Evolutionary conservation across 148 eudicot species (phyloP).

Genomic region (Amaranthus palmeri): DNA sequence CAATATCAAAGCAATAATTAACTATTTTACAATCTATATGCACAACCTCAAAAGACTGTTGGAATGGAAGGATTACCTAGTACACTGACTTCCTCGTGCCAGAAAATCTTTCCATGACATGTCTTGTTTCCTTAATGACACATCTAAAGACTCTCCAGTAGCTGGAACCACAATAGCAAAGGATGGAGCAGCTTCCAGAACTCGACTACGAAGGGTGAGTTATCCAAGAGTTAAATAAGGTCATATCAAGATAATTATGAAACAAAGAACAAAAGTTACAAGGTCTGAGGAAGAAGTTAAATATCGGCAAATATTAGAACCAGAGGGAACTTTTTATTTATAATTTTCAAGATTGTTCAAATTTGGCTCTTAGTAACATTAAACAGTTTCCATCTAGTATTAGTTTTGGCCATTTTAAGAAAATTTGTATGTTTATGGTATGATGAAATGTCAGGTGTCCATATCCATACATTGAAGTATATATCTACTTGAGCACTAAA

Average conservation of each 20-base stretch:
- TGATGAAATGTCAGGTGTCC: background rate
- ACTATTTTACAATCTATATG: background rate
- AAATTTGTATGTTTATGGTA: background rate
- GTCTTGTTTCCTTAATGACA: conserved; percentile 63
- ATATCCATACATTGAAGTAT: background rate
- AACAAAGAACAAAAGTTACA: background rate
- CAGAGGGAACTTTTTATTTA: background rate
- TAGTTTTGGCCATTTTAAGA: background rate
- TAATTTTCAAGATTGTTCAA: background rate
- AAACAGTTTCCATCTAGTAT: background rate
- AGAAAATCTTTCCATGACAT: conserved; percentile 72
- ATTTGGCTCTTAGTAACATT: background rate
- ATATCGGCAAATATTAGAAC: background rate
- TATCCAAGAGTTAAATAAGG: background rate
- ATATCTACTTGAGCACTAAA: background rate
- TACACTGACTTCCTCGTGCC: conserved; percentile 32
- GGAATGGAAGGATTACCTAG: conserved; percentile 43
- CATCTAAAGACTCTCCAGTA: conserved; percentile 42
- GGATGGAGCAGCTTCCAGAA: conserved; percentile 57
- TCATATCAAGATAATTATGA: background rate
- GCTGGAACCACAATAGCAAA: conserved; percentile 71
- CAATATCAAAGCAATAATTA: background rate
- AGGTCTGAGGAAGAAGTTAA: background rate
- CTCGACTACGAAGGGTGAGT: conserved; percentile 54
- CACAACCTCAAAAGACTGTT: background rate